Percentiles rank a stretch among this genome's conserved stretches.
Evolutionary conservation across 169 alveolate species (phyloP).

Genomic region (Amoebophrya sp.): DNA sequence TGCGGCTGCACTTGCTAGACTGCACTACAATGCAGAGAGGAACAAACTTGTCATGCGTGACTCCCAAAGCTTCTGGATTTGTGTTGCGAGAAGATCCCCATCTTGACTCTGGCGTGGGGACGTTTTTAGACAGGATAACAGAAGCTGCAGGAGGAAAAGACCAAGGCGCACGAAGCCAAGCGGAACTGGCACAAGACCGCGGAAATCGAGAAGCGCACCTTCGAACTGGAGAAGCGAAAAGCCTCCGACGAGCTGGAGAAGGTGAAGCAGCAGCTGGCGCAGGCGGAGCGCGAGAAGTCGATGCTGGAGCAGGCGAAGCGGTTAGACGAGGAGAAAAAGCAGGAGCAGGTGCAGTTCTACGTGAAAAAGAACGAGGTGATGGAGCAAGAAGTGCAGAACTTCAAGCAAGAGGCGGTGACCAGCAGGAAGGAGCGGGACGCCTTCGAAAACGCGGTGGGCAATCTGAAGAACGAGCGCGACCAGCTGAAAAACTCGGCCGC

Average conservation of each 20-base stretch:
- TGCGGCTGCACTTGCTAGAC: too few species aligned
- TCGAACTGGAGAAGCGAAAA: neutral
- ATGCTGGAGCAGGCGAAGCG: neutral
- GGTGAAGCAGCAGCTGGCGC: too few species aligned
- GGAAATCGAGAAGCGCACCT: neutral
- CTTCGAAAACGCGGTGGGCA: neutral
- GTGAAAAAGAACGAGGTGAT: neutral
- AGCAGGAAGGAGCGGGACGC: neutral
- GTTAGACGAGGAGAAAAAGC: neutral
- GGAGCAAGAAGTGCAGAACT: neutral
- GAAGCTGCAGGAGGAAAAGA: neutral
- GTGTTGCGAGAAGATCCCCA: too few species aligned
- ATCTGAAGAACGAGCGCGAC: neutral
- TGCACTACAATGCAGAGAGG: too few species aligned
- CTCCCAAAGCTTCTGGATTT: too few species aligned
- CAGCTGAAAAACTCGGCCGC: too few species aligned
- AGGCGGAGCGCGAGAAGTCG: neutral
- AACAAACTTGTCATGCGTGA: too few species aligned
- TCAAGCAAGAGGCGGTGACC: neutral
- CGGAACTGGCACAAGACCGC: neutral
- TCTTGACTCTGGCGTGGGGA: too few species aligned
- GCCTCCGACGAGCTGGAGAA: neutral
- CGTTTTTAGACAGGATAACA: too few species aligned
- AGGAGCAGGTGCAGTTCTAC: neutral
- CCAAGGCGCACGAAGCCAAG: neutral